Evolutionary conservation across 352 stramenopile genomes (phyloP).

Genomic region (Phytophthora tentaculata): DNA sequence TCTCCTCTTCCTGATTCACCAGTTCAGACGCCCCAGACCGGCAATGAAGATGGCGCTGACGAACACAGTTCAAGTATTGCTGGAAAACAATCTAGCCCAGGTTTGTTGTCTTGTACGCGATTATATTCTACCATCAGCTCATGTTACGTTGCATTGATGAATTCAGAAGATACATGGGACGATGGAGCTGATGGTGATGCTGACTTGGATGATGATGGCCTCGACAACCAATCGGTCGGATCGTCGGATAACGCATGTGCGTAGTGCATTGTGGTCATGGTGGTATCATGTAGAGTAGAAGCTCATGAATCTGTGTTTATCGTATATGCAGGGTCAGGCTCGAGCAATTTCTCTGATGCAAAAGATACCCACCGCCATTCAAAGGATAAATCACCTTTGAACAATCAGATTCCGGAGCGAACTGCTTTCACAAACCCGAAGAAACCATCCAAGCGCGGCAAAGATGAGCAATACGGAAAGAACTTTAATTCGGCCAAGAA

Average conservation of each 20-base stretch:
- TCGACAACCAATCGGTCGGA: slow-evolving; percentile 32
- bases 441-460: slow-evolving; percentile 33
- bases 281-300: not conserved
- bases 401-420: slow-evolving; percentile 2
- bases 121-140: slow-evolving; percentile 7
- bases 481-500: slow-evolving; percentile 39
- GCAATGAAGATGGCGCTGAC: slow-evolving; percentile 32
- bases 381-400: slow-evolving; percentile 17
- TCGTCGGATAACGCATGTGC: slow-evolving; percentile 38
- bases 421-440: slow-evolving; percentile 9
- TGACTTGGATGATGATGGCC: slow-evolving; percentile 37
- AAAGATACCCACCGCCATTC: slow-evolving; percentile 20
- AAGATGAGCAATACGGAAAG: slow-evolving; percentile 45
- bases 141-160: not conserved
- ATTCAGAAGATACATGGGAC: slow-evolving; percentile 27
- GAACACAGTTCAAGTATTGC: slow-evolving; percentile 41
- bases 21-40: slow-evolving; percentile 29
- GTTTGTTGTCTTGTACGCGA: slow-evolving; percentile 24
- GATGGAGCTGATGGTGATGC: slow-evolving; percentile 27
- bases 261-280: slow-evolving; percentile 2
- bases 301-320: slow-evolving; percentile 11
- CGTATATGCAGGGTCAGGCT: slow-evolving; percentile 32
- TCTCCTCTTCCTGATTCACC: slow-evolving; percentile 19
- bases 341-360: slow-evolving; percentile 29
- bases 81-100: slow-evolving; percentile 47